phyloP scores from a whole-genome alignment of 1,139 yeast genomes.

The Magnusiomyces tetraspermus region DNA sequence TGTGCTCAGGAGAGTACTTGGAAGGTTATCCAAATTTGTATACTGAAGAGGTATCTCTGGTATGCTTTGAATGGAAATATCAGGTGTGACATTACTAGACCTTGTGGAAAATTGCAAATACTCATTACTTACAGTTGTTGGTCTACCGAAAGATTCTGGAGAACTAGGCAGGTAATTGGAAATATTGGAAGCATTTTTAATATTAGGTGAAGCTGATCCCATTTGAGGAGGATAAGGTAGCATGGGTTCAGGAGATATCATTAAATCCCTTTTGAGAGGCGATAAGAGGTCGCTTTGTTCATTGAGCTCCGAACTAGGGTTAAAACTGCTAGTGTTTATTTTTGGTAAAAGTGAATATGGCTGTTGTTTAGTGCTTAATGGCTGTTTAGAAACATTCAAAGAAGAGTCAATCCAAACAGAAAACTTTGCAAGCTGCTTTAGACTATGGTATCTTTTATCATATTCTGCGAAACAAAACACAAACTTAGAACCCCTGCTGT shows the following conservation, averaged over 20 bases:
- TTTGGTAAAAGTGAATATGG: neutral
- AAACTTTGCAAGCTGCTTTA: constrained; percentile 30
- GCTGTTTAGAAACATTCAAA: neutral
- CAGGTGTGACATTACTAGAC: neutral
- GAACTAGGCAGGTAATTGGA: neutral
- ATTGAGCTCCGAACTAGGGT: neutral
- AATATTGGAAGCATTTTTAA: constrained; percentile 4
- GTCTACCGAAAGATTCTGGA: constrained; percentile 3
- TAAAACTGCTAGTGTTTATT: neutral
- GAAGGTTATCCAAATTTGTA: neutral
- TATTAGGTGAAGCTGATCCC: constrained; percentile 9
- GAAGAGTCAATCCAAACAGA: constrained; percentile 27
- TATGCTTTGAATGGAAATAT: neutral
- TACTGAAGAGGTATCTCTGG: no score
- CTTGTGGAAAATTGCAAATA: neutral
- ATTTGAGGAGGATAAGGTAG: neutral
- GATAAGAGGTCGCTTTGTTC: neutral
- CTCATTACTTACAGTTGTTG: neutral
- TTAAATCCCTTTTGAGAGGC: neutral
- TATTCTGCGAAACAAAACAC: constrained; percentile 34
- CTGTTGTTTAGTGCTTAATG: neutral
- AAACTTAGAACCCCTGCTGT: constrained; percentile 20
- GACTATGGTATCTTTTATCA: constrained; percentile 31
- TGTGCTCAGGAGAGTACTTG: neutral
- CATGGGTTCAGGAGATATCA: neutral